These are phyloP conservation scores for Globisporangium megalacanthum DNA, from an alignment of 352 stramenopile species.

Conservation along the genomic window DNA sequence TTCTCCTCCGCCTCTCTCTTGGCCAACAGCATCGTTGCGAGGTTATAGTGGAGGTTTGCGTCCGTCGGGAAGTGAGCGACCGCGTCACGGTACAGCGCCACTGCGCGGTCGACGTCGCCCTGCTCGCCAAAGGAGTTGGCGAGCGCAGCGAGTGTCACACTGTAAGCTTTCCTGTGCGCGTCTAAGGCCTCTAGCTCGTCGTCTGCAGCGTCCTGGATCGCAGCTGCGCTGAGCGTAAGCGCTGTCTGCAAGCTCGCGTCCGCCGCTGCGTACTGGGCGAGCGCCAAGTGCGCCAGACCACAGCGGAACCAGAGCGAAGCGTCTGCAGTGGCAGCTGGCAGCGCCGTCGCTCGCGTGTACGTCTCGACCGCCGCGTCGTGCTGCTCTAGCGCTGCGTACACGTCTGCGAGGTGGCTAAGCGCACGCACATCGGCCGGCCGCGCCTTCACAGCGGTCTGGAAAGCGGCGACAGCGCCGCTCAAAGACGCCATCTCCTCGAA, in stretches of 20 bases:
- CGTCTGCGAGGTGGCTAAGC: slow-evolving; percentile 43
- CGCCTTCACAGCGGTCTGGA: slow-evolving; percentile 30
- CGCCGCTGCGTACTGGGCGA: slow-evolving; percentile 29
- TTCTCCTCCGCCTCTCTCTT: slow-evolving; percentile 13
- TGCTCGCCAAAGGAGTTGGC: slow-evolving; percentile 48
- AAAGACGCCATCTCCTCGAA: slow-evolving; percentile 57
- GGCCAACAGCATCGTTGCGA: slow-evolving; percentile 63
- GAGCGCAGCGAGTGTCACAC: slow-evolving; percentile 45
- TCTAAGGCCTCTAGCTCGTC: slow-evolving; percentile 10
- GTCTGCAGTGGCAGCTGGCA: slow-evolving; percentile 33
- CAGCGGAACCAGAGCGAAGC: slow-evolving; percentile 53
- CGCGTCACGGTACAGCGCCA: slow-evolving; percentile 43
- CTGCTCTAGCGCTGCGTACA: slow-evolving; percentile 30
- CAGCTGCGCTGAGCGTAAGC: slow-evolving; percentile 20
- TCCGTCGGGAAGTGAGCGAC: slow-evolving; percentile 25
- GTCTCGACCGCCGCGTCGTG: slow-evolving; percentile 24
- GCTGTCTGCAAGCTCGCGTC: slow-evolving; percentile 30
- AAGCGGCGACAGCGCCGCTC: slow-evolving; percentile 40
- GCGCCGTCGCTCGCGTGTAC: slow-evolving; percentile 31
- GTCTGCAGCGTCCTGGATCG: slow-evolving; percentile 12
- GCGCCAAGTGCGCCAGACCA: slow-evolving; percentile 28
- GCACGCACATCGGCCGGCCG: slow-evolving; percentile 40
- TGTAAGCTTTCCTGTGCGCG: slow-evolving; percentile 36
- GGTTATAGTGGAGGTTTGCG: slow-evolving; percentile 64
- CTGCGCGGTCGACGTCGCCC: slow-evolving; percentile 42